Base-by-base conservation (phyloP, 495 filamentous ascomycete genomes). In the Geopyxis carbonaria region DNA sequence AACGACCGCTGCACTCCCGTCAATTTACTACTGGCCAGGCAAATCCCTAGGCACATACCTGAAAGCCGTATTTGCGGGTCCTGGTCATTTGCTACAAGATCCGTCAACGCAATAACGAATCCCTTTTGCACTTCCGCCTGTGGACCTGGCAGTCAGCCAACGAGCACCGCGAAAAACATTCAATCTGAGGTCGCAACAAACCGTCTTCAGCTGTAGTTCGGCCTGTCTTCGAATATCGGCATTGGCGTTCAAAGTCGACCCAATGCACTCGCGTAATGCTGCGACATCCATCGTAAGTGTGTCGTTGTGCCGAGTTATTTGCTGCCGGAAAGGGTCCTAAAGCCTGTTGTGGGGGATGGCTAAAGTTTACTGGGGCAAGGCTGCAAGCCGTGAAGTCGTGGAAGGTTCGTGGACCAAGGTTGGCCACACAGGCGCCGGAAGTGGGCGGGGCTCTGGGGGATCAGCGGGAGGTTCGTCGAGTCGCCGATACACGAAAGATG, bases 161-260 rank as follows among this genome's bases (percentile, higher is more conserved):
- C 28, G 23, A 42, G 31, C 16, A 13, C 9, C 34, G 36, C 36
- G 36, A 10, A 18, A 3, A 11, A 14, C 22, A 11, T 37, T 37
- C 15, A n/a, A 15, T 30, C 15, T 15, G 27, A 30, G n/a, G n/a
- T n/a, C 31, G n/a, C 7, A 13, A 41, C 38, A 44, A 43, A 94
- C 89, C 72, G 79, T 75, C 77, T 87, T 92, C 48, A 97, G 66
- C 61, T 94, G 81, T 49, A 86, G 62, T 66, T 95, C 91, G 43
- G 85, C 89, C 58, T 80, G 75, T 49, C 75, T 73, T 55, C 89
- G 73, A 59, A 67, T 73, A 50, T 89, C 80, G 49, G 82, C 75
- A 67, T 95, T 81, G 45, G 79, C 58, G 50, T 82, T 76, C 51
- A 94, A 73, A 33, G 84, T 94, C 54, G 78, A 78, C 57, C 77